Base-by-base conservation (phyloP, 139 green algal genomes). In the Axilococcus clingmanii region DNA sequence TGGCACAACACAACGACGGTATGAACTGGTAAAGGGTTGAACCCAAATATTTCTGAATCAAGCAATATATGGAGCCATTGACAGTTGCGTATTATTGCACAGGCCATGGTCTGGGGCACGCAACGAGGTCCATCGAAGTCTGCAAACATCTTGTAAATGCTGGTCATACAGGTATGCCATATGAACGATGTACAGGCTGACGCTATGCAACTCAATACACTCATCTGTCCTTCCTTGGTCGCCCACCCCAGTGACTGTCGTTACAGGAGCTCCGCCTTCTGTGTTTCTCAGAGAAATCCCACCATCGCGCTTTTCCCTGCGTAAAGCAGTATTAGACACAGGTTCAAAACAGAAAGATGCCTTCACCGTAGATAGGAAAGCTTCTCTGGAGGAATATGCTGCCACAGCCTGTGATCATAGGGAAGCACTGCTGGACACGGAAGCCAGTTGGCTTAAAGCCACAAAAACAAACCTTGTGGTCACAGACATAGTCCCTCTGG, bases 21-120 rank as follows among this genome's bases (percentile, higher is more conserved):
- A n/a, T n/a, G n/a, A n/a, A n/a, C n/a, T n/a, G n/a, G n/a, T n/a
- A n/a, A n/a, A n/a, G n/a, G n/a, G n/a, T n/a, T n/a, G n/a, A n/a
- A n/a, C n/a, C 12, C 9, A 12, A 38, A 9, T 38, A 38, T 38
- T 17, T 9, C 33, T 17, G 33, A 38, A 38, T 38, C 9, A 12
- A 38, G 33, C 12, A 8, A 19, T 23, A 23, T 30, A 12, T 23
- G 9, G 41, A 49, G 23, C 41, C 9, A 17, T 46, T 55, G n/a
- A 44, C 32, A 20, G 49, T 57, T 19, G 49, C 29, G 7, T 23
- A 31, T 16, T 83, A 83, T 40, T 69, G 75, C 38, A 83, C 73
- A 22, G 71, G 69, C 0, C 79, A 87, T 43, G 79, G 79, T 6
- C 60, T 86, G 6, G 79, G 79, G 2, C 79, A 87, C 45, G 71